phyloP scores from a whole-genome alignment of 2,329 filamentous ascomycete genomes.

The Sphaerostilbella broomeana region DNA sequence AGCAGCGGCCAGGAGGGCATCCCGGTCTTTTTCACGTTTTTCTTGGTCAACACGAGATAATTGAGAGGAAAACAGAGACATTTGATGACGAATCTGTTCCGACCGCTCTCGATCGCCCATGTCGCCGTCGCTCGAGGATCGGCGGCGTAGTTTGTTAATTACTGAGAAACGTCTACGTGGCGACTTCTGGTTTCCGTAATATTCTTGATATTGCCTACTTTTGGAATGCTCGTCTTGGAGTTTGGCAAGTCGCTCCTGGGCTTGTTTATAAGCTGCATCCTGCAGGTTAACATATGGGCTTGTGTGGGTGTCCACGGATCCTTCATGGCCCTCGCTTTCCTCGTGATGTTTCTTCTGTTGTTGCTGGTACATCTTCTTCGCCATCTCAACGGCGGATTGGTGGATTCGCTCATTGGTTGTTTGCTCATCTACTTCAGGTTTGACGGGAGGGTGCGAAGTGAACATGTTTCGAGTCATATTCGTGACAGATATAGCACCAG shows the following conservation, averaged over 20 bases:
- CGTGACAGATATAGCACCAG: slow-evolving; percentile 60
- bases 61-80: slow-evolving; percentile 67
- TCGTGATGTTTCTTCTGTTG: slow-evolving; percentile 57
- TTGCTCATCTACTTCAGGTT: slow-evolving; percentile 66
- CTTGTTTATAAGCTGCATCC: slow-evolving; percentile 79
- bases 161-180: slow-evolving; percentile 41
- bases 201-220: slow-evolving; percentile 60
- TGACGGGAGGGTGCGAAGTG: slow-evolving; percentile 66
- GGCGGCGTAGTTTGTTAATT: slow-evolving; percentile 51
- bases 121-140: slow-evolving; percentile 61
- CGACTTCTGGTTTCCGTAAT: slow-evolving; percentile 57
- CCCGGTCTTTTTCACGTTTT: slow-evolving; percentile 69
- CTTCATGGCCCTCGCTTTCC: slow-evolving; percentile 35
- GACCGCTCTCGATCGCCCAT: slow-evolving; percentile 62
- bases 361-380: slow-evolving; percentile 72
- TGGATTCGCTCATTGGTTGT: slow-evolving; percentile 65
- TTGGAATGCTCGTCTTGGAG: slow-evolving; percentile 65
- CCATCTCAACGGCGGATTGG: slow-evolving; percentile 84
- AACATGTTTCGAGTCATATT: slow-evolving; percentile 71
- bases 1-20: slow-evolving; percentile 67
- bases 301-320: slow-evolving; percentile 29
- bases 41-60: slow-evolving; percentile 63
- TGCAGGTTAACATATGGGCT: slow-evolving; percentile 62
- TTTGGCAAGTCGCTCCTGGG: slow-evolving; percentile 74
- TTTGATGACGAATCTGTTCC: slow-evolving; percentile 67